Evolutionary conservation across 2,329 filamentous ascomycete species (phyloP), one percentile per base, ranked within the genome.

Genomic region (Neofusicoccum laricinum): DNA sequence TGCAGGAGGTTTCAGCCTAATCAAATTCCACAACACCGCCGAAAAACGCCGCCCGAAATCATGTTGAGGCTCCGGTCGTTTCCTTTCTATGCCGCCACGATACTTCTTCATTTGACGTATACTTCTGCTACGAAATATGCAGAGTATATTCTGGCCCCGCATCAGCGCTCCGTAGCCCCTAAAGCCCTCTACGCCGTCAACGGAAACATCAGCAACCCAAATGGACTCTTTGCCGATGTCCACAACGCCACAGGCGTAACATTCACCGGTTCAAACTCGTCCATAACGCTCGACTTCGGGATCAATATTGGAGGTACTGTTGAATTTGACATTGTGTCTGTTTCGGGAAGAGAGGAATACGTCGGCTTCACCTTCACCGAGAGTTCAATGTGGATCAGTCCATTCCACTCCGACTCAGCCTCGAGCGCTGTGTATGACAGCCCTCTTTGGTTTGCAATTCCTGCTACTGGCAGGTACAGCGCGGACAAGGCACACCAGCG

Each of bases 351-450:
- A 0, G 68, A 74, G 25, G 76, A 79, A 58, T 77, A 73, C 66
- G 78, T 81, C 45, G 78, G 78, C 51, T 69, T 81, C 25, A 76
- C 77, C 1, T 81, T 77, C 63, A 74, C 75, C 2, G 78, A 80
- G 59, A 76, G 72, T 64, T 78, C 75, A 0, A 66, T 83, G 1
- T 86, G 81, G 81, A 80, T 85, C 51, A 82, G 77, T 43, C 76
- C 75, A 2, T 67, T 76, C 25, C 77, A 72, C 8, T 76, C 77
- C 64, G 83, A 85, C 69, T 79, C 79, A 1, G 83, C 79, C 0
- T 76, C 75, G 2, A 78, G 81, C 61, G 73, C 75, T 7, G 80
- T 78, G 0, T 76, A 81, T 15, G 83, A 85, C 58, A 77, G 80
- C 50, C 75, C 78, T 0, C 72, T 85, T 0, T 85, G 80, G 80